Evolutionary conservation across 2,329 filamentous ascomycete genomes (phyloP), one percentile per base, ranked within the genome.

Genomic region (Ophiostoma sp.): DNA sequence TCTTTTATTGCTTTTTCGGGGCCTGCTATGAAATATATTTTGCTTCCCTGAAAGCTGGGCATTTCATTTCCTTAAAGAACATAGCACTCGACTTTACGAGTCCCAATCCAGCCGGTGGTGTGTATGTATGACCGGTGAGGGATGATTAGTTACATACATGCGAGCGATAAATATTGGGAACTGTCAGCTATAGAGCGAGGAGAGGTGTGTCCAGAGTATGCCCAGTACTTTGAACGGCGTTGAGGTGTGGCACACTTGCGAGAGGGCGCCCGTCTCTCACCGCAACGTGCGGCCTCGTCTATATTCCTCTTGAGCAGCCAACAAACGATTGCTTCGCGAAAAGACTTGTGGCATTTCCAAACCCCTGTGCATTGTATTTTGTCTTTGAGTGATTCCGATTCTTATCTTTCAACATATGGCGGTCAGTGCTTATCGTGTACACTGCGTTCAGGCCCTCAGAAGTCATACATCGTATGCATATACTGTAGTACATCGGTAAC

Each of bases 221-320:
- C 20, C 23, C 5, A 23, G 52, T 48, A 48, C 44, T 48, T 48
- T 17, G 11, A 4, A 27, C n/a, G n/a, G n/a, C 23, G 27, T n/a
- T 57, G 20, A 27, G 1, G 23, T 57, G 23, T 27, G 52, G 27
- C 23, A 57, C 52, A 57, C 23, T 11, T 20, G 44, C 44, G n/a
- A n/a, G 23, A 57, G 11, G 10, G 15, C 23, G n/a, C 23, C n/a
- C 11, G 10, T 13, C 8, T 62, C 27, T 62, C 57, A 62, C 57
- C 57, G 57, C 57, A 62, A 33, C 27, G 27, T 57, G 23, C 65
- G 64, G 62, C 65, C 65, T 67, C 52, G 65, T 67, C 65, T 31
- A 70, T 17, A 62, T 52, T 64, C 69, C 54, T 15, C 13, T 23
- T 54, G 20, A 39, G 36, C 15, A 44, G 41, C 41, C 48, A 23